A percentile compares a stretch with the other conserved stretches of the same genome.
phyloP scores from a whole-genome alignment of 2,329 filamentous ascomycete genomes.

The Scedosporium minutisporum region DNA sequence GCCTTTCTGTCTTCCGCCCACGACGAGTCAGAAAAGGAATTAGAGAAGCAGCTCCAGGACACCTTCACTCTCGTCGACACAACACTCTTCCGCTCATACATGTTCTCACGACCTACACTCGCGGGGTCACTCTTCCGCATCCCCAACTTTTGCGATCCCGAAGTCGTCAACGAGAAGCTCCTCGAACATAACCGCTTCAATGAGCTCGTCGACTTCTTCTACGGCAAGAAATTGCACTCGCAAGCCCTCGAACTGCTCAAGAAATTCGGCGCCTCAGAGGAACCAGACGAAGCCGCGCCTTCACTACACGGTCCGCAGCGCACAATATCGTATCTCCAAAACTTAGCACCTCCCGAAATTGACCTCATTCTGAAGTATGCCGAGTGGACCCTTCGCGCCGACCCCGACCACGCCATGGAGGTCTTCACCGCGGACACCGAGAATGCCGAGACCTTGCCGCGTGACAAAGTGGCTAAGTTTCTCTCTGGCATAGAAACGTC shows the following conservation, averaged over 20 bases:
- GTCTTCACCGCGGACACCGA: constrained; percentile 89
- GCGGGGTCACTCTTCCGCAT: constrained; percentile 88
- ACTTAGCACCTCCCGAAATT: constrained; percentile 74
- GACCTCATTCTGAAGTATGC: constrained; percentile 88
- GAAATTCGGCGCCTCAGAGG: constrained; percentile 61
- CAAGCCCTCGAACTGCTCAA: constrained; percentile 75
- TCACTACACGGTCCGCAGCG: constrained; percentile 68
- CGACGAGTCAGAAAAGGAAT: constrained; percentile 45
- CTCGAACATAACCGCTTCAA: constrained; percentile 82
- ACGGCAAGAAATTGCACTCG: constrained; percentile 86
- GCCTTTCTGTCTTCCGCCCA: constrained; percentile 40
- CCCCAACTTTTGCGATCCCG: constrained; percentile 92
- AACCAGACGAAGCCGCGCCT: constrained; percentile 39
- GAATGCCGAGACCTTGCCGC: constrained; percentile 82
- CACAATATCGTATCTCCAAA: constrained; percentile 85
- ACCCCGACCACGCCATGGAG: constrained; percentile 75
- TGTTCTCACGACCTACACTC: constrained; percentile 79
- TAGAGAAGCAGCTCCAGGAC: constrained; percentile 60
- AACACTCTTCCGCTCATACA: constrained; percentile 86
- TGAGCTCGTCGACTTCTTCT: constrained; percentile 94
- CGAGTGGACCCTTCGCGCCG: constrained; percentile 70
- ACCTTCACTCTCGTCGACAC: constrained; percentile 86
- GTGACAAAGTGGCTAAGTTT: constrained; percentile 66
- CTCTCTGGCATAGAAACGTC: constrained; percentile 57
- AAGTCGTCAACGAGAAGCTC: constrained; percentile 87